Percentiles rank a stretch among this genome's conserved stretches.
Evolutionary conservation across 2,329 filamentous ascomycete species (phyloP).

Genomic region (Ophiostoma triangulosporum): DNA sequence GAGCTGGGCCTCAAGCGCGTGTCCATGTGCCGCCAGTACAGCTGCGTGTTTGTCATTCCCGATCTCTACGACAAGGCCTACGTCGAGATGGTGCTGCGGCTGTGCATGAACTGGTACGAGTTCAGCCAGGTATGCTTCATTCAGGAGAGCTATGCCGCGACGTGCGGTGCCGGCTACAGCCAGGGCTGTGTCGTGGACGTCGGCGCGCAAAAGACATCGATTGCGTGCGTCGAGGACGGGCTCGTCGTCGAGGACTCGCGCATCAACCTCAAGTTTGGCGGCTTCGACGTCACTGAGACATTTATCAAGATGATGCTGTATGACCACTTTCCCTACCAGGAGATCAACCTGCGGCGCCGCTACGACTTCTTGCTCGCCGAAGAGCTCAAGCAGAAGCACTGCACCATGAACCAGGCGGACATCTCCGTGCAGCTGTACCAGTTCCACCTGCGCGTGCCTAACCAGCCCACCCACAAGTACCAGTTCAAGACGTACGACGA

Average conservation of each 20-base stretch:
- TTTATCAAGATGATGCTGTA: constrained; percentile 98
- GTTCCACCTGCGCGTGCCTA: constrained; percentile 80
- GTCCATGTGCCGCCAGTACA: constrained; percentile 79
- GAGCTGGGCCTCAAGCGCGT: constrained; percentile 68
- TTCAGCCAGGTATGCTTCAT: constrained; percentile 87
- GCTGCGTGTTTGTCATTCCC: constrained; percentile 92
- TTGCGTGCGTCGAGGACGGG: constrained; percentile 93
- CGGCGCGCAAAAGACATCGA: constrained; percentile 91
- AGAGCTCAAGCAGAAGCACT: constrained; percentile 87
- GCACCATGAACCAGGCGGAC: constrained; percentile 79
- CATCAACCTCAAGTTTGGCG: constrained; percentile 88
- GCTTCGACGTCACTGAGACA: constrained; percentile 81
- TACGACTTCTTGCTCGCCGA: constrained; percentile 92
- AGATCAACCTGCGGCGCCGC: constrained; percentile 79
- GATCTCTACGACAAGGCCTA: constrained; percentile 94
- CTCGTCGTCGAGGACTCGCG: constrained; percentile 90
- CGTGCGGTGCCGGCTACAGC: constrained; percentile 89
- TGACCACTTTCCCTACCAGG: constrained; percentile 88
- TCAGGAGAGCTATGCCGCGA: constrained; percentile 88
- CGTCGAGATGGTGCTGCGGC: constrained; percentile 70
- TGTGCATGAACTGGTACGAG: constrained; percentile 78
- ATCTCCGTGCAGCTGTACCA: constrained; percentile 80
- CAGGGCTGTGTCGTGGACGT: constrained; percentile 92
- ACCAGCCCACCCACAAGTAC: constrained; percentile 84
- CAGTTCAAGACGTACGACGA: constrained; percentile 96